Evolutionary conservation across 352 stramenopile genomes (phyloP).

Genomic region (Pythium rishiriense): DNA sequence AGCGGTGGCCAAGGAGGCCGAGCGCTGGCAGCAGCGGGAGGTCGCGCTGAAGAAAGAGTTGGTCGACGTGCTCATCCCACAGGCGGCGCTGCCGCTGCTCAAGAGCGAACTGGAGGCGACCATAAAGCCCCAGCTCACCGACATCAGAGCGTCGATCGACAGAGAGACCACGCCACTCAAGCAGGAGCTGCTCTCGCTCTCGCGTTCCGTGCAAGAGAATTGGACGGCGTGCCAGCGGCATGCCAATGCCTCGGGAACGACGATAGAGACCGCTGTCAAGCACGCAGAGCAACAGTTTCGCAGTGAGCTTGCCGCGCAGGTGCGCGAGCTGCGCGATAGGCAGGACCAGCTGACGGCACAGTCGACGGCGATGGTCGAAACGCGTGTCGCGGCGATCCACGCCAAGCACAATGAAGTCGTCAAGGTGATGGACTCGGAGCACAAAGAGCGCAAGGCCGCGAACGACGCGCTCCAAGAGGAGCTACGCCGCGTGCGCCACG

Average conservation of each 20-base stretch:
- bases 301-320: slow-evolving; percentile 8
- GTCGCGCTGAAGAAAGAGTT: slow-evolving; percentile 31
- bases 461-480: slow-evolving; percentile 44
- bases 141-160: background rate
- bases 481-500: slow-evolving; percentile 42
- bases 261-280: slow-evolving; percentile 1
- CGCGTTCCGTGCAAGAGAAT: slow-evolving; percentile 15
- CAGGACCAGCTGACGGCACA: slow-evolving; percentile 14
- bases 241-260: background rate
- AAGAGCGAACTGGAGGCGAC: slow-evolving; percentile 13
- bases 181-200: slow-evolving; percentile 11
- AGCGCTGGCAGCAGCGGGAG: slow-evolving; percentile 12
- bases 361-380: slow-evolving; percentile 9
- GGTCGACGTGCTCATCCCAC: slow-evolving; percentile 6
- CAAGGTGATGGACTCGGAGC: slow-evolving; percentile 34
- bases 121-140: background rate
- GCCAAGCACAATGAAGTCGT: slow-evolving; percentile 21
- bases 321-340: slow-evolving; percentile 17
- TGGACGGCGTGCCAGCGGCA: slow-evolving; percentile 9
- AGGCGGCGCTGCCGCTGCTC: slow-evolving; percentile 18
- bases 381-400: slow-evolving; percentile 9
- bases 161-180: slow-evolving; percentile 4
- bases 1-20: slow-evolving; percentile 10
- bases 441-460: slow-evolving; percentile 45
- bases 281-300: slow-evolving; percentile 16